Percentiles rank a stretch among this genome's conserved stretches.
These are phyloP conservation scores for Colletotrichum liaoningense DNA, from an alignment of 2,329 filamentous ascomycete species.

Conservation along the genomic window DNA sequence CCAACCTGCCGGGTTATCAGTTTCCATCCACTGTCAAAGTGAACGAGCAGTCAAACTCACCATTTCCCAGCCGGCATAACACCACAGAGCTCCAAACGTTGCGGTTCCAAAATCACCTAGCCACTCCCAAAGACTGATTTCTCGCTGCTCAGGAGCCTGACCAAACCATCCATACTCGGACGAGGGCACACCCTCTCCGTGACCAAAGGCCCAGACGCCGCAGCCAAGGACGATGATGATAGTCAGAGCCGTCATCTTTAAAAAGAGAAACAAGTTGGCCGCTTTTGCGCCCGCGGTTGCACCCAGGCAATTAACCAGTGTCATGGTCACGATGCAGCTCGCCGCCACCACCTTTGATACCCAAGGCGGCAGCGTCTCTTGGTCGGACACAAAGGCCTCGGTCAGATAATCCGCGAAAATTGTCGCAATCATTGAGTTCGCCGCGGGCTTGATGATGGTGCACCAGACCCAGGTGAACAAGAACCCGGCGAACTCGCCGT, in stretches of 20 bases:
- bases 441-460: slow-evolving; percentile 54
- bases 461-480: slow-evolving; percentile 58
- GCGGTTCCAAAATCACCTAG: slow-evolving; percentile 54
- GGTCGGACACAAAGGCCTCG: slow-evolving; percentile 44
- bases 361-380: slow-evolving; percentile 36
- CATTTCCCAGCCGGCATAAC: slow-evolving; percentile 58
- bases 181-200: slow-evolving; percentile 49
- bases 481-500: slow-evolving; percentile 55
- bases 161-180: slow-evolving; percentile 47
- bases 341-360: slow-evolving; percentile 51
- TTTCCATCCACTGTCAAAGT: neutral
- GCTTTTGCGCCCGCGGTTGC: slow-evolving; percentile 51
- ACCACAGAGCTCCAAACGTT: slow-evolving; percentile 55
- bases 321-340: slow-evolving; percentile 49
- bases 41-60: slow-evolving; percentile 47
- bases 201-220: slow-evolving; percentile 42
- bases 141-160: slow-evolving; percentile 30
- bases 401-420: slow-evolving; percentile 55
- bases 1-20: slow-evolving; percentile 33
- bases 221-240: slow-evolving; percentile 38
- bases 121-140: slow-evolving; percentile 46
- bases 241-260: slow-evolving; percentile 41
- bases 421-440: slow-evolving; percentile 56
- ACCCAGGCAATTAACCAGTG: slow-evolving; percentile 55
- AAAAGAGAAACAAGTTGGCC: slow-evolving; percentile 53